phyloP scores from a whole-genome alignment of 176 grass and related monocot species.

The Eragrostis curvula region DNA sequence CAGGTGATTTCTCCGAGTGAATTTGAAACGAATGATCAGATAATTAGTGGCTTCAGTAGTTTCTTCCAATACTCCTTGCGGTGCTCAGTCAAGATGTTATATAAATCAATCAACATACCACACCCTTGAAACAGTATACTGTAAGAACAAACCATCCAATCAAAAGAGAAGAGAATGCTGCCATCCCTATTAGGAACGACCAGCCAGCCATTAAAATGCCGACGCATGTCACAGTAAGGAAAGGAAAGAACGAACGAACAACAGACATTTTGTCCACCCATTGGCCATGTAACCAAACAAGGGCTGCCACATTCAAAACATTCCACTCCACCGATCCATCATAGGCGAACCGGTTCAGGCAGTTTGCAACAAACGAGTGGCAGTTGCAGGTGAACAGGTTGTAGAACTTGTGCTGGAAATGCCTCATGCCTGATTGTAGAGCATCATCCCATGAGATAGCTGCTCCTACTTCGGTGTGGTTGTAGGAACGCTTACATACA shows the following conservation, averaged over 20 bases:
- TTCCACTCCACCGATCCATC: constrained; percentile 67
- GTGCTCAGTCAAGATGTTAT: neutral
- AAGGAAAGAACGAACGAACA: constrained; percentile 67
- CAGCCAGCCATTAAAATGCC: constrained; percentile 83
- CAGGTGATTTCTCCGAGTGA: neutral
- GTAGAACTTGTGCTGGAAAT: constrained; percentile 88
- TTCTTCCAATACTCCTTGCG: neutral
- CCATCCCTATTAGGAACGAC: constrained; percentile 86
- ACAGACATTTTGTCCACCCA: constrained; percentile 83
- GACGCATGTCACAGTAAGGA: constrained; percentile 58
- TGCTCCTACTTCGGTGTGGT: constrained; percentile 66
- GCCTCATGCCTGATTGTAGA: constrained; percentile 60
- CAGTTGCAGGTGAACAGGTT: constrained; percentile 95
- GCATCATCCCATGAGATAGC: constrained; percentile 86
- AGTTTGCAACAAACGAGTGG: constrained; percentile 76
- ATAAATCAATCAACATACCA: constrained; percentile 56
- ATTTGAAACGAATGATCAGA: constrained; percentile 10
- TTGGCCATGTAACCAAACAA: constrained; percentile 71
- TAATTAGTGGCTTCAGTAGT: constrained; percentile 1
- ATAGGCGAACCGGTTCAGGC: constrained; percentile 72
- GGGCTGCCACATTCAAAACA: constrained; percentile 58
- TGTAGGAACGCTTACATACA: constrained; percentile 66
- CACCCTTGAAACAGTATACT: constrained; percentile 67
- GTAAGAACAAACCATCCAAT: constrained; percentile 81
- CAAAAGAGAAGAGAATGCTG: constrained; percentile 72